A percentile compares a stretch with the other conserved stretches of the same genome.
Conservation (phyloP, 2,329 filamentous ascomycete species). For the Neofusicoccum kwambonambiense region DNA sequence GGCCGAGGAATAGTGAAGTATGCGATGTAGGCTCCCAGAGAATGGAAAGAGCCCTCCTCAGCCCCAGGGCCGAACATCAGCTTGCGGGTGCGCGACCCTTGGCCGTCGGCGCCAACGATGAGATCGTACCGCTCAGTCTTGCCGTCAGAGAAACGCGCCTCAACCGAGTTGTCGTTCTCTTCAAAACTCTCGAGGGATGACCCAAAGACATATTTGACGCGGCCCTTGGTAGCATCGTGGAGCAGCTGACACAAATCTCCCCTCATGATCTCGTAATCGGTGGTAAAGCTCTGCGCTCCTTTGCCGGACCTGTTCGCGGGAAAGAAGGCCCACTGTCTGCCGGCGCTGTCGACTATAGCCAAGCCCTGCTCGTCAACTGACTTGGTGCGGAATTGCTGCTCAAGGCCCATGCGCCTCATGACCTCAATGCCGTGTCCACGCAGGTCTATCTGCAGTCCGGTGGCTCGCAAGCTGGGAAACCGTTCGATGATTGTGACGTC, state of each 20-base stretch:
- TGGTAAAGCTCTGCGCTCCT: conserved; percentile 43
- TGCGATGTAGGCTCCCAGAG: conserved; percentile 30
- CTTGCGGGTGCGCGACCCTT: conserved; percentile 49
- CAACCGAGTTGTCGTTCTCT: conserved; percentile 32
- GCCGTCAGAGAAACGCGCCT: conserved; percentile 47
- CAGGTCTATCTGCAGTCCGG: conserved; percentile 57
- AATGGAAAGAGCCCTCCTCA: conserved; percentile 19
- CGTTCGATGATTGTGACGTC: conserved; percentile 45
- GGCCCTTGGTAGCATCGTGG: conserved; percentile 40
- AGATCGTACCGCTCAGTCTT: conserved; percentile 48
- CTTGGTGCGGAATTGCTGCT: conserved; percentile 40
- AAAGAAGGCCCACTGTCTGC: conserved; percentile 36
- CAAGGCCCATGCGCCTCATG: conserved; percentile 53
- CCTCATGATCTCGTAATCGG: conserved; percentile 61
- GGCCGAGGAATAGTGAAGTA: conserved; percentile 39
- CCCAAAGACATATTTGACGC: conserved; percentile 37
- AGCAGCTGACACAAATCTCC: conserved; percentile 55
- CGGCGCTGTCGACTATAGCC: conserved; percentile 21
- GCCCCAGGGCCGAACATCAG: conserved; percentile 24
- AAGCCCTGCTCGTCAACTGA: conserved; percentile 51
- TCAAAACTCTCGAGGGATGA: conserved; percentile 29
- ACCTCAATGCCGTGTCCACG: conserved; percentile 52
- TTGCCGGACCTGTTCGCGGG: conserved; percentile 39
- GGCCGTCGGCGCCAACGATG: conserved; percentile 57
- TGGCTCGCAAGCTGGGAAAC: conserved; percentile 41